Percentiles rank a stretch among this genome's conserved stretches.
Evolutionary conservation across 2,329 filamentous ascomycete genomes (phyloP).

Genomic region (Penicillium sp.): DNA sequence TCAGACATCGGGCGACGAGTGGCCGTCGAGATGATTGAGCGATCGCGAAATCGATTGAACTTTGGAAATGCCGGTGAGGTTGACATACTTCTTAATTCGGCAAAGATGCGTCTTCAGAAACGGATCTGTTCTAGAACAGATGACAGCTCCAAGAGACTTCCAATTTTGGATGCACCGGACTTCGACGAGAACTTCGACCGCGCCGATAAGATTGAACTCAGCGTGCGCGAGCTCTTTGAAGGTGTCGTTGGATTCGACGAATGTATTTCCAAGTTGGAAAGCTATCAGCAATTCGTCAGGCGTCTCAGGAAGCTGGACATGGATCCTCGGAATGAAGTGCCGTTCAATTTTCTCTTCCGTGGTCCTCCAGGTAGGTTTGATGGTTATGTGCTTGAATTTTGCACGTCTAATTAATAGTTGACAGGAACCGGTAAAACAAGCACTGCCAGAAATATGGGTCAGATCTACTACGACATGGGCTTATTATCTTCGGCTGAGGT

Average conservation of each 20-base stretch:
- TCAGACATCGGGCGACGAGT: constrained; percentile 49
- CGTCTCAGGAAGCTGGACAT: constrained; percentile 48
- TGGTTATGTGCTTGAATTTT: background rate
- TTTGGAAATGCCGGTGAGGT: constrained; percentile 72
- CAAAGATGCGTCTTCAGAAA: constrained; percentile 50
- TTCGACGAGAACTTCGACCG: constrained; percentile 58
- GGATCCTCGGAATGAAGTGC: constrained; percentile 54
- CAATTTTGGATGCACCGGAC: constrained; percentile 32
- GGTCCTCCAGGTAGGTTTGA: constrained; percentile 52
- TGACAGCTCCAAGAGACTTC: constrained; percentile 4
- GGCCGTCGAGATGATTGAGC: constrained; percentile 55
- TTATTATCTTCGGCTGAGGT: constrained; percentile 57
- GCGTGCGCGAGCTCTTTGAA: constrained; percentile 52
- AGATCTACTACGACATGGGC: constrained; percentile 69
- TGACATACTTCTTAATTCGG: constrained; percentile 58
- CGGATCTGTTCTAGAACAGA: constrained; percentile 28
- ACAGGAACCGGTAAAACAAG: constrained; percentile 66
- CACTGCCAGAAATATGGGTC: constrained; percentile 66
- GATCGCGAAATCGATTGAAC: constrained; percentile 57
- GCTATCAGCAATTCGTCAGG: constrained; percentile 49
- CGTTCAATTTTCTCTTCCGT: constrained; percentile 64
- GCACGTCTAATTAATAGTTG: background rate
- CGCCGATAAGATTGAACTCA: constrained; percentile 41
- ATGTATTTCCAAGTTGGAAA: constrained; percentile 49
- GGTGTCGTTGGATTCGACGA: constrained; percentile 55